phyloP scores from a whole-genome alignment of 1,284 basidiomycete species.

The Ceratobasidium sp. region DNA sequence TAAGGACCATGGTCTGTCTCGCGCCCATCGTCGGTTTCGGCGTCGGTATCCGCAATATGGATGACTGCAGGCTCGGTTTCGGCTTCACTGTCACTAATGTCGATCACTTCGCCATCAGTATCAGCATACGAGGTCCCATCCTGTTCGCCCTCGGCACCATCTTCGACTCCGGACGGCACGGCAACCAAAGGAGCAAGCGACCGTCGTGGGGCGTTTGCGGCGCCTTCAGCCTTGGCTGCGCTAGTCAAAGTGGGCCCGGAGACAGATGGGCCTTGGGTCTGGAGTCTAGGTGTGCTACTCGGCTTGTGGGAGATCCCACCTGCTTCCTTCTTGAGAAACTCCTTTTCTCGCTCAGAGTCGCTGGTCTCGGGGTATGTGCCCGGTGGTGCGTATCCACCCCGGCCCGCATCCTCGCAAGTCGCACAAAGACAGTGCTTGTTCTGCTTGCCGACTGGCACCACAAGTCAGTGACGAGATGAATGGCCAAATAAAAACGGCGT shows the following conservation, averaged over 20 bases:
- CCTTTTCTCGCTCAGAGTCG: slow-evolving; percentile 36
- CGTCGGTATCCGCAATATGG: slow-evolving; percentile 4
- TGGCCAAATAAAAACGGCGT: slow-evolving; percentile 49
- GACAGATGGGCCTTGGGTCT: not conserved
- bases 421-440: slow-evolving; percentile 90
- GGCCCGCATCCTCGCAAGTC: slow-evolving; percentile 80
- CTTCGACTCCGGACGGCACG: slow-evolving; percentile 23
- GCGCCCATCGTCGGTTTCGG: slow-evolving; percentile 23
- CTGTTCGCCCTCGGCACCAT: slow-evolving; percentile 18
- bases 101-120: slow-evolving; percentile 29
- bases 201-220: not conserved
- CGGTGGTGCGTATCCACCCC: slow-evolving; percentile 75
- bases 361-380: slow-evolving; percentile 49
- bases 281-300: not conserved
- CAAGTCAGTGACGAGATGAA: not conserved
- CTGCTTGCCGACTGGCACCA: slow-evolving; percentile 73
- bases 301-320: not conserved
- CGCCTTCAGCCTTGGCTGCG: not conserved
- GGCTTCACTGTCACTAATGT: slow-evolving; percentile 28
- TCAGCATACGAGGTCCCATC: slow-evolving; percentile 24
- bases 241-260: slow-evolving; percentile 11
- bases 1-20: slow-evolving; percentile 23
- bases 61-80: slow-evolving; percentile 14
- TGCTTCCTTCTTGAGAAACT: slow-evolving; percentile 17
- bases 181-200: slow-evolving; percentile 23